A percentile compares a stretch with the other conserved stretches of the same genome.
Evolutionary conservation across 2,329 filamentous ascomycete genomes (phyloP).

Genomic region (Colletotrichum musicola): DNA sequence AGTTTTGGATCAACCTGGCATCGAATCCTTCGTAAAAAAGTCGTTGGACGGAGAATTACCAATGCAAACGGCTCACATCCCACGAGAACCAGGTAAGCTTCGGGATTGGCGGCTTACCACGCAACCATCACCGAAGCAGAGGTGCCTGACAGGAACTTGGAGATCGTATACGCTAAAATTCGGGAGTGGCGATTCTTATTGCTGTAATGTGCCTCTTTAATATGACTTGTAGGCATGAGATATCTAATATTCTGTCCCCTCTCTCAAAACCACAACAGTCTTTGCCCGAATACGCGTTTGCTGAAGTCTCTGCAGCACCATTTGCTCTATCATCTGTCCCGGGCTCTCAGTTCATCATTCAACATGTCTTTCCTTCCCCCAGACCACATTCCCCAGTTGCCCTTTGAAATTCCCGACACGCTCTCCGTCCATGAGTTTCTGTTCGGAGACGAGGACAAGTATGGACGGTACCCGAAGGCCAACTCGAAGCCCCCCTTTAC

Average conservation of each 20-base stretch:
- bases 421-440: conserved; percentile 79
- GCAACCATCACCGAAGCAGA: neutral
- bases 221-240: no score
- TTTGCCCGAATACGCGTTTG: no score
- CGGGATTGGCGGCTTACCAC: neutral
- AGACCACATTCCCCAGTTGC: conserved; percentile 36
- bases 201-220: no score
- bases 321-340: neutral
- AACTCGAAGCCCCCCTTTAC: conserved; percentile 76
- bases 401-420: conserved; percentile 65
- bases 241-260: no score
- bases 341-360: neutral
- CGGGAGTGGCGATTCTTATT: neutral
- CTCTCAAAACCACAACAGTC: no score
- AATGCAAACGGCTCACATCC: neutral
- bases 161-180: neutral
- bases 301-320: neutral
- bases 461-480: conserved; percentile 71
- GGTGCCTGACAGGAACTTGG: neutral
- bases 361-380: conserved; percentile 40
- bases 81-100: neutral
- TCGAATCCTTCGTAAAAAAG: no score
- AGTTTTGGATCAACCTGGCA: no score
- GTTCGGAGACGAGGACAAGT: conserved; percentile 68
- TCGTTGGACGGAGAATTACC: neutral